Percentiles rank a stretch among this genome's conserved stretches.
phyloP scores from a whole-genome alignment of 371 early-diverging fungal genomes.

The Actinomortierella wolfii region DNA sequence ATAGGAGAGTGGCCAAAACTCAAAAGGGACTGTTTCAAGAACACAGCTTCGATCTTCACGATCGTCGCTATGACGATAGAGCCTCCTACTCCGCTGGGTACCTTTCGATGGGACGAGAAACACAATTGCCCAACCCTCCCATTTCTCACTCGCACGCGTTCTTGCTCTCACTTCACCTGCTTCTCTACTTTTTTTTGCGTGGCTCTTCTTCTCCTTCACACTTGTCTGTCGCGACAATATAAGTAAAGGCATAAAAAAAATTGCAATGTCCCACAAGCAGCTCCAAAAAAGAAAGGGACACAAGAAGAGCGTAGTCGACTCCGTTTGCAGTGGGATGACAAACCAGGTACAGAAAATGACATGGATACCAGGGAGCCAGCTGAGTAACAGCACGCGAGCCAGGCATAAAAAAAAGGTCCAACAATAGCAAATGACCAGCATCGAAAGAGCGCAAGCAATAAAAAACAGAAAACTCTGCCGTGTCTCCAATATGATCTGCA shows the following conservation, averaged over 20 bases:
- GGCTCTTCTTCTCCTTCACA: not conserved
- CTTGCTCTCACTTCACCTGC: not conserved
- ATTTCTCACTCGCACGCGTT: not conserved
- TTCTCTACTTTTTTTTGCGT: not conserved
- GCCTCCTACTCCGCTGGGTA: no score
- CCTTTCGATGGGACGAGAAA: no score
- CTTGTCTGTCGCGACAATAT: no score
- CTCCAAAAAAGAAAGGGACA: no score
- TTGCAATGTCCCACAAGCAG: no score
- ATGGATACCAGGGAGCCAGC: no score
- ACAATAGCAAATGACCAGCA: not conserved
- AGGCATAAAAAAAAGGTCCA: conserved; percentile 1
- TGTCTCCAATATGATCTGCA: not conserved
- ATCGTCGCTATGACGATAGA: no score
- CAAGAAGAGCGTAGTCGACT: conserved; percentile 1
- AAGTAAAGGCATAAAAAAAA: no score
- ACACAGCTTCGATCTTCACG: no score
- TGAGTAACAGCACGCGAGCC: not conserved
- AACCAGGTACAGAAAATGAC: no score
- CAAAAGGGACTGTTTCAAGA: no score
- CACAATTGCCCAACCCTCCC: not conserved
- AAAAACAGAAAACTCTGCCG: not conserved
- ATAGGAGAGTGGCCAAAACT: no score
- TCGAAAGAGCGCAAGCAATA: not conserved
- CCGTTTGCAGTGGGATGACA: conserved; percentile 1